phyloP scores from a whole-genome alignment of 371 early-diverging fungal genomes.

The Mortierella sp. region DNA sequence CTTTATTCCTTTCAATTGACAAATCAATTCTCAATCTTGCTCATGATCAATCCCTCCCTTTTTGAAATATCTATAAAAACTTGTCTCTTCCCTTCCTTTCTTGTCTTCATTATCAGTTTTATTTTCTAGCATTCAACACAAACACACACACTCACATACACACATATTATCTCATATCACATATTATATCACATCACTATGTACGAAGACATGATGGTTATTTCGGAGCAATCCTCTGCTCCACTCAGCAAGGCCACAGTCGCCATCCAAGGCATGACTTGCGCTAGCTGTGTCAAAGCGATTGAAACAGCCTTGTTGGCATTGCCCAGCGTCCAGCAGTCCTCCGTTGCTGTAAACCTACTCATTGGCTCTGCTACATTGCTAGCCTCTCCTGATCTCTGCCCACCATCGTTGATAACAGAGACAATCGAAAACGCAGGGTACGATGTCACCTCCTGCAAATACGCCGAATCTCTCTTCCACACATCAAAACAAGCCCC shows the following conservation, averaged over 20 bases:
- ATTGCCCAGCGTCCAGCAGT: slow-evolving; percentile 66
- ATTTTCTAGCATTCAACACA: too few relatives aligned
- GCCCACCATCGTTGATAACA: slow-evolving; percentile 57
- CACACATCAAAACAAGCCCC: not conserved
- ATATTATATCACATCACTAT: not conserved
- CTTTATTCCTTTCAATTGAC: slow-evolving; percentile 5
- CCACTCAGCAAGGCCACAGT: slow-evolving; percentile 61
- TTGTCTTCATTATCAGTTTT: too few relatives aligned
- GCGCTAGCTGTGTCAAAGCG: slow-evolving; percentile 84
- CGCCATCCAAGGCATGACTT: slow-evolving; percentile 89
- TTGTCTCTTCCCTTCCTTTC: not conserved
- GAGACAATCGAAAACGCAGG: slow-evolving; percentile 71
- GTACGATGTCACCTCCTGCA: slow-evolving; percentile 62
- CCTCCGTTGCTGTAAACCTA: slow-evolving; percentile 78
- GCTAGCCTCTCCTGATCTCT: slow-evolving; percentile 51
- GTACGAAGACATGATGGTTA: slow-evolving; percentile 22
- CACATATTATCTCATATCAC: too few relatives aligned
- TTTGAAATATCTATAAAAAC: slow-evolving; percentile 9
- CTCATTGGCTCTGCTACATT: slow-evolving; percentile 75
- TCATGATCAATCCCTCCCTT: not conserved
- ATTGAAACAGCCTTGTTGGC: slow-evolving; percentile 70
- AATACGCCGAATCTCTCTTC: slow-evolving; percentile 21
- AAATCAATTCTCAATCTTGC: not conserved
- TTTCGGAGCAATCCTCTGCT: slow-evolving; percentile 50
- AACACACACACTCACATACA: slow-evolving; percentile 11